Evolutionary conservation across 1,284 basidiomycete species (phyloP).

Genomic region (Abortiporus biennis): DNA sequence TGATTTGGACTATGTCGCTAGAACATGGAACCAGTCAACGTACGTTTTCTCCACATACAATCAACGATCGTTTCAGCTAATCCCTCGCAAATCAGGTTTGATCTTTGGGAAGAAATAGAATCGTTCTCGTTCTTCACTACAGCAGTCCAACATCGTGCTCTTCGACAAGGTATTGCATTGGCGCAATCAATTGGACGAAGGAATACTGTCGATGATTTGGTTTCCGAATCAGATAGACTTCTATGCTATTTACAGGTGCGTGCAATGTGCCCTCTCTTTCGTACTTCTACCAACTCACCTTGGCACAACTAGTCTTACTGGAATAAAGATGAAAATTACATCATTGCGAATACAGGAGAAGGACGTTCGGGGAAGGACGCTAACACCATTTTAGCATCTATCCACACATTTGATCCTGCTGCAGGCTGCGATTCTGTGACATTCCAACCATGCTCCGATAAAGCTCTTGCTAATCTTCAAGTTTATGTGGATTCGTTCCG

Average conservation of each 20-base stretch:
- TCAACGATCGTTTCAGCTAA: slow-evolving; percentile 4
- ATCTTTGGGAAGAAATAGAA: slow-evolving; percentile 43
- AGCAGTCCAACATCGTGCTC: slow-evolving; percentile 40
- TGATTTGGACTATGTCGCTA: slow-evolving; percentile 62
- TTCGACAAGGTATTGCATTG: slow-evolving; percentile 33
- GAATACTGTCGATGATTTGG: slow-evolving; percentile 26
- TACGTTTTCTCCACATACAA: slow-evolving; percentile 21
- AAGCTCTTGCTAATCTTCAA: slow-evolving; percentile 47
- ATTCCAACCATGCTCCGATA: slow-evolving; percentile 58
- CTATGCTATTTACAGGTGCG: slow-evolving; percentile 39
- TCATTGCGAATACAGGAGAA: slow-evolving; percentile 36
- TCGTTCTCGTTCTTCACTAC: slow-evolving; percentile 44
- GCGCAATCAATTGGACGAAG: slow-evolving; percentile 30
- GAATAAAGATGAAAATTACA: slow-evolving; percentile 28
- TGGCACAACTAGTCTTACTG: slow-evolving; percentile 29
- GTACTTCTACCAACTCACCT: not conserved
- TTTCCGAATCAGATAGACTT: slow-evolving; percentile 30
- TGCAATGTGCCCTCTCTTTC: not conserved
- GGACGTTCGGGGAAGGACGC: slow-evolving; percentile 38
- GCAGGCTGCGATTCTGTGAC: slow-evolving; percentile 48
- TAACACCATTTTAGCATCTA: slow-evolving; percentile 38
- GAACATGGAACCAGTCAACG: slow-evolving; percentile 35
- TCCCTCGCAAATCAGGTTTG: slow-evolving; percentile 32
- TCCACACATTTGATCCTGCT: slow-evolving; percentile 40
- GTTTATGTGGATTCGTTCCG: slow-evolving; percentile 51